Evolutionary conservation across 164 flowering plant species (phyloP).

Genomic region (Pachysandra terminalis): DNA sequence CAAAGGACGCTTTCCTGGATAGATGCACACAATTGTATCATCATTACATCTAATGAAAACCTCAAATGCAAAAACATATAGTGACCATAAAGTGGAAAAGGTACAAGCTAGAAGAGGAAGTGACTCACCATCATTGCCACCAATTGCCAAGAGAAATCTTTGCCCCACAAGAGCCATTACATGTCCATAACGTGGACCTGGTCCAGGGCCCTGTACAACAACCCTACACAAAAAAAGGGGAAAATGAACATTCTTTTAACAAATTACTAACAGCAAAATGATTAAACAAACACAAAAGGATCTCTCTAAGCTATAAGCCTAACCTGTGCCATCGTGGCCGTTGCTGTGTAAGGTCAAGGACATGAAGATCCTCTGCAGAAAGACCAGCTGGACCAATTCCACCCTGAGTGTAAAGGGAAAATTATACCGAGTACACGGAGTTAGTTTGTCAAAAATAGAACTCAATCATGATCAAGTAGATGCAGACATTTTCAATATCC

Average conservation of each 20-base stretch:
- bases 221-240: conserved; percentile 74
- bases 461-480: neutral
- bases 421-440: conserved; percentile 1
- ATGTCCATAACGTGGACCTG: conserved; percentile 99
- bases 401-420: conserved; percentile 50
- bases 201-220: conserved; percentile 98
- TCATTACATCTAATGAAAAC: conserved; percentile 6
- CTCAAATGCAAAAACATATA: neutral
- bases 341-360: conserved; percentile 95
- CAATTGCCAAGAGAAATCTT: conserved; percentile 96
- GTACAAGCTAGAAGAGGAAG: conserved; percentile 1
- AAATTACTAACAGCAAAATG: neutral
- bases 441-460: neutral
- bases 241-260: conserved; percentile 13
- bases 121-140: conserved; percentile 92
- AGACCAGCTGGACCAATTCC: conserved; percentile 99
- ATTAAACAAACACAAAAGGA: neutral
- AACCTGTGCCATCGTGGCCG: conserved; percentile 99
- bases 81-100: neutral
- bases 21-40: conserved; percentile 15
- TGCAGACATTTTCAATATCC: neutral
- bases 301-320: neutral
- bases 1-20: conserved; percentile 84
- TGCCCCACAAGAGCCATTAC: conserved; percentile 99
- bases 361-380: conserved; percentile 99